Percentiles rank a stretch among this genome's conserved stretches.
phyloP scores from a whole-genome alignment of 2,329 filamentous ascomycete species.

The Penicillium nordicum region DNA sequence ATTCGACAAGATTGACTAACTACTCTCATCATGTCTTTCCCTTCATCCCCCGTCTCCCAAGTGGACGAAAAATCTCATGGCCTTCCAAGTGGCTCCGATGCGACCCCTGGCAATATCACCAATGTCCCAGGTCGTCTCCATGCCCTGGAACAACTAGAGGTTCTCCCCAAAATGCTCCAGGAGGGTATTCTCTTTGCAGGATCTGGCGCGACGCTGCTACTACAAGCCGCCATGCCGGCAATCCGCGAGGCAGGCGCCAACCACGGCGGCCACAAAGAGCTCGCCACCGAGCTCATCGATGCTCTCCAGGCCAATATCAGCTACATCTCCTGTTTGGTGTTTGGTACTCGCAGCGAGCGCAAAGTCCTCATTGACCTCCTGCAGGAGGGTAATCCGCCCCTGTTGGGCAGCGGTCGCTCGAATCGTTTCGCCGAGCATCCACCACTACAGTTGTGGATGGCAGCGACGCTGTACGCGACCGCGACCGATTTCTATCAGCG shows the following conservation, averaged over 20 bases:
- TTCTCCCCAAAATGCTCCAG: conserved; percentile 35
- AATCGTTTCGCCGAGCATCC: conserved; percentile 24
- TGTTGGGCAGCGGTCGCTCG: conserved; percentile 20
- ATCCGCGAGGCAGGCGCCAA: conserved; percentile 16
- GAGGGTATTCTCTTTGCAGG: conserved; percentile 38
- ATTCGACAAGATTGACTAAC: not conserved
- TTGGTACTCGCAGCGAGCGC: conserved; percentile 31
- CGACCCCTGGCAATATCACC: not conserved
- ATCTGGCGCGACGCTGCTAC: conserved; percentile 33
- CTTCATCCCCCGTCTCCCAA: conserved; percentile 18
- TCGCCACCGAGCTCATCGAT: conserved; percentile 31
- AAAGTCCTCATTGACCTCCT: conserved; percentile 28
- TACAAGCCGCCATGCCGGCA: conserved; percentile 34
- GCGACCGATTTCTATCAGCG: conserved; percentile 39
- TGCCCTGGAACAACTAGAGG: conserved; percentile 32
- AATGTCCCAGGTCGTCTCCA: conserved; percentile 24
- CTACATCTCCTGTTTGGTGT: conserved; percentile 36
- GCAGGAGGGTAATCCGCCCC: conserved; percentile 21
- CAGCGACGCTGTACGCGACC: conserved; percentile 37
- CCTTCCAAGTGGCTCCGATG: not conserved
- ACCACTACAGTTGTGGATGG: conserved; percentile 31
- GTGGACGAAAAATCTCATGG: conserved; percentile 15
- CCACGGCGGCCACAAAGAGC: conserved; percentile 12
- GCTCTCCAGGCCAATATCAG: conserved; percentile 31
- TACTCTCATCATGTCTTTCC: conserved; percentile 10